Base-by-base conservation (phyloP, 257 asterid species). In the Solanum virginianum region DNA sequence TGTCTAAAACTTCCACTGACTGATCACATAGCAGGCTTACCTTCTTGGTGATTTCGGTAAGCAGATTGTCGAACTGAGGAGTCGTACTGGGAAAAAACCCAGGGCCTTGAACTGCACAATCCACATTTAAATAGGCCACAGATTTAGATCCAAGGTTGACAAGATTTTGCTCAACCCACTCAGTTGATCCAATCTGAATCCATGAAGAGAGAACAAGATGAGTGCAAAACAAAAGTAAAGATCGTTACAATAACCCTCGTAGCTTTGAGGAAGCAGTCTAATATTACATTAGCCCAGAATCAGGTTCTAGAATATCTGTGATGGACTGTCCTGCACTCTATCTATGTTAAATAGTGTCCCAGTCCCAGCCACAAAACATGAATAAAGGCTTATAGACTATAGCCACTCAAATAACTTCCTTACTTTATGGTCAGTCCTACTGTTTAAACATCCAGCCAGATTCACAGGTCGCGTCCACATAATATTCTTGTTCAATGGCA, bases 101-200 rank as follows among this genome's bases (percentile, higher is more conserved):
- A 39, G 98, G 95, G 77, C 99, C 99, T 91, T 96, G 99, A 89
- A 91, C 98, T 14, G 98, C 99, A 68, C 99, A 96, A 87, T 96
- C 99, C 88, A 96, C 96, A 75, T 96, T 96, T 62, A 96, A 88
- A 87, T 96, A 96, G 74, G 97, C 97, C 81, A 96, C 97, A 14
- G 98, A 92, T 88, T 92, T 94, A 32, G 95, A 85, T 12, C 95
- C 94, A 80, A 96, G 95, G 91, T 91, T 95, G 91, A 90, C 14
- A 59, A 91, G 89, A 89, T 96, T 95, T 85, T 96, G 94, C 90
- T 96, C 99, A 66, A 94, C 98, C 99, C 99, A 96, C 89, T 96
- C 99, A 20, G 98, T 92, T 13, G 99, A 96, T 69, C 99, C 99
- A 89, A 96, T 92, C 99, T 94, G 93, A 79, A 85, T 86, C 77